Base-by-base conservation (phyloP, 192 early-diverging fungal species). In the Kappamyces sp. region DNA sequence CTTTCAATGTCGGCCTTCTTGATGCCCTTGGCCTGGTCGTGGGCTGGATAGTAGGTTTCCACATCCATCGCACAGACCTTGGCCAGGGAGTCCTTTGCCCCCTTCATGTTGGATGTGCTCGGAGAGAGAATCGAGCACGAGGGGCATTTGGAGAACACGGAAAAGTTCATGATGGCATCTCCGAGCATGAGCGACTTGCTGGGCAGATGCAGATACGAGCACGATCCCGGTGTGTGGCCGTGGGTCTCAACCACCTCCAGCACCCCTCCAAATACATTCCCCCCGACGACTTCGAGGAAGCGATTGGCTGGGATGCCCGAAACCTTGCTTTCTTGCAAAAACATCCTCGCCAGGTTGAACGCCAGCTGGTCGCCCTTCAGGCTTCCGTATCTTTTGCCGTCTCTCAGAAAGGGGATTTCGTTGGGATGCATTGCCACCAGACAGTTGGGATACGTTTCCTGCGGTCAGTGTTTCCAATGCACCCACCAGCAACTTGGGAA, bases 151-250 rank as follows among this genome's bases (percentile, higher is more conserved):
- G 31, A 6, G 37, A 58, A 58, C 5, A 49, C 5, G 11, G 41
- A 14, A 8, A 34, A 45, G 42, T 58, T 58, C 55, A 58, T 58
- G 7, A 58, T 14, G 15, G 41, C 34, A 58, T 58, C 55, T 7
- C 55, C 55, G 11, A 58, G 32, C 55, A 58, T 38, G 36, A 58
- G 5, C 15, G 35, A 39, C 14, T 14, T n/a, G 8, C 14, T 30
- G 36, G 34, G 31, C 5, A 12, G 8, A 14, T 58, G 55, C n/a
- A 58, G n/a, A 58, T 58, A 58, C 12, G 55, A 58, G 32, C 36
- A 46, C 47, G 55, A 58, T 6, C 55, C 55, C 5, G 38, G 42
- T 8, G 55, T 58, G 30, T 58, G 55, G 14, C 55, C 55, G 5
- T 32, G 55, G 6, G 55, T 58, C 6, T 34, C 38, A 36, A 58